Evolutionary conservation across 306 rosid genomes (phyloP).

Genomic region (Ormosia semicastrata): DNA sequence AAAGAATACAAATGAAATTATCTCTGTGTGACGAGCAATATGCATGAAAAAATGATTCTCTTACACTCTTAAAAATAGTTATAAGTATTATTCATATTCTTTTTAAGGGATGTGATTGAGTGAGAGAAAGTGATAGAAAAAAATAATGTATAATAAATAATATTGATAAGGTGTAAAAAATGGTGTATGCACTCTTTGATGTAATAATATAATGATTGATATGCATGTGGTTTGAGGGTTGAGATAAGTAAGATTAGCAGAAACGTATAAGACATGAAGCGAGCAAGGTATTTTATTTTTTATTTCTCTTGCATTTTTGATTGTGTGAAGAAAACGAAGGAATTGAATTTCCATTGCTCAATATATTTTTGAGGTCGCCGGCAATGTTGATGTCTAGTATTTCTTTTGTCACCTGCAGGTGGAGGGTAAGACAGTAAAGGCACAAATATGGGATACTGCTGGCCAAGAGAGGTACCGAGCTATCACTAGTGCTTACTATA

Average conservation of each 20-base stretch:
- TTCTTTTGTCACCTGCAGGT: slow-evolving; percentile 39
- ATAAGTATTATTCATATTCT: too few species aligned
- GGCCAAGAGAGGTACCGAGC: slow-evolving; percentile 91
- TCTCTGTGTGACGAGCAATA: not conserved
- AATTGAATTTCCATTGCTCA: not conserved
- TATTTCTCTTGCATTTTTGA: not conserved
- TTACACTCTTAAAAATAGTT: too few species aligned
- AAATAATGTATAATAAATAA: too few species aligned
- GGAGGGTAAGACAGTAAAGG: slow-evolving; percentile 82
- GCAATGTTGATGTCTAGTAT: not conserved
- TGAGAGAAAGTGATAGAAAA: too few species aligned
- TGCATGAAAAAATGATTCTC: too few species aligned
- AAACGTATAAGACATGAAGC: not conserved
- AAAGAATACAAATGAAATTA: too few species aligned
- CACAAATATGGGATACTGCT: slow-evolving; percentile 94
- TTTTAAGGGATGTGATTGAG: too few species aligned
- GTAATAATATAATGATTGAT: too few species aligned
- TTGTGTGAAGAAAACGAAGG: not conserved
- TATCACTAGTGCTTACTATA: slow-evolving; percentile 78
- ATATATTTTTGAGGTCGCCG: not conserved
- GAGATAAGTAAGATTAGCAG: not conserved
- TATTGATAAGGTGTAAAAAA: too few species aligned
- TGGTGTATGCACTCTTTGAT: too few species aligned
- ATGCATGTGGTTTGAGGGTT: not conserved
- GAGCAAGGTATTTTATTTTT: not conserved